Conservation (phyloP, 148 eudicot genomes). For the Heliosperma pusillum region DNA sequence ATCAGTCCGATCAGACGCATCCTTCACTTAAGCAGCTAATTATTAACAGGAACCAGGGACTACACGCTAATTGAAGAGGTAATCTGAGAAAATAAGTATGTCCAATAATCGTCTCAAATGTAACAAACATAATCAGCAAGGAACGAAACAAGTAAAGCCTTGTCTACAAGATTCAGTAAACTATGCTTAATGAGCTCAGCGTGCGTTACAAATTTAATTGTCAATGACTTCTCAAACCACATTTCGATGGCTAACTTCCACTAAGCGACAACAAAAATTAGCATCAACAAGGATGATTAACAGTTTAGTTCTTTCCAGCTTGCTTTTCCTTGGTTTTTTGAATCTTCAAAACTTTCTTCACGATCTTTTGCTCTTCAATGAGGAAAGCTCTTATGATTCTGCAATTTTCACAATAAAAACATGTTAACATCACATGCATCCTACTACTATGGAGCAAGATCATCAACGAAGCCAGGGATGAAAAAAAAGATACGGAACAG, state of each 20-base stretch:
- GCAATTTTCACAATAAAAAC: neutral
- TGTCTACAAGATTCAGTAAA: slow-evolving; percentile 24
- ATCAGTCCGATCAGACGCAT: no score
- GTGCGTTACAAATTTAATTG: slow-evolving; percentile 25
- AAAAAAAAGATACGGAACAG: neutral
- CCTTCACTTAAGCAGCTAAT: no score
- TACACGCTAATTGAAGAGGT: no score
- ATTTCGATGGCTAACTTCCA: slow-evolving; percentile 20
- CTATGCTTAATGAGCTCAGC: slow-evolving; percentile 11
- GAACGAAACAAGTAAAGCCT: slow-evolving; percentile 8
- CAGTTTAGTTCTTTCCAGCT: slow-evolving; percentile 37
- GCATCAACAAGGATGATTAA: neutral
- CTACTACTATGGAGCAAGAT: no score
- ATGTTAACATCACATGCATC: neutral
- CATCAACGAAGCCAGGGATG: neutral
- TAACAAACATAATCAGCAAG: neutral
- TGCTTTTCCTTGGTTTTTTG: slow-evolving; percentile 75
- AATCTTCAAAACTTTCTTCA: slow-evolving; percentile 86
- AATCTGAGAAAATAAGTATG: no score
- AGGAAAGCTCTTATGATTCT: slow-evolving; percentile 80
- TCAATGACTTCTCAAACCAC: slow-evolving; percentile 22
- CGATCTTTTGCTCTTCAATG: slow-evolving; percentile 86
- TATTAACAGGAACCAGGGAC: no score
- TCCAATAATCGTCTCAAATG: neutral
- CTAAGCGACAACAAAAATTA: slow-evolving; percentile 35